Conservation (phyloP, 257 asterid genomes). For the Cordia subcordata region DNA sequence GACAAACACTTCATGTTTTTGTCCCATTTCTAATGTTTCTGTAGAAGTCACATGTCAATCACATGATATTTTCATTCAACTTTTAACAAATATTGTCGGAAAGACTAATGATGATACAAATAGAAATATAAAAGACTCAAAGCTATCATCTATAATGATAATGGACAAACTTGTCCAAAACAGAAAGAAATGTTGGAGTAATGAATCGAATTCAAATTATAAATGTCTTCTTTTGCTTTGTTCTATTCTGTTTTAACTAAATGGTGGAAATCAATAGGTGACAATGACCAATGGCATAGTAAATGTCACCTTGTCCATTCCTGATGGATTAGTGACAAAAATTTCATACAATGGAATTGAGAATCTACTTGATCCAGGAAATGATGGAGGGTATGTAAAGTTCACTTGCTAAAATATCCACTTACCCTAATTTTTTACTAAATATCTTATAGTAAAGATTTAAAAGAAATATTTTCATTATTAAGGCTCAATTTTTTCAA, state of each 20-base stretch:
- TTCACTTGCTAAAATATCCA: background rate
- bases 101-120: too few relatives aligned
- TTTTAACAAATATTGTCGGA: too few relatives aligned
- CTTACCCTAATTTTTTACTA: background rate
- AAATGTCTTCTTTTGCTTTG: background rate
- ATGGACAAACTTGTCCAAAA: too few relatives aligned
- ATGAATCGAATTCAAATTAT: too few relatives aligned
- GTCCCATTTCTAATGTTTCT: too few relatives aligned
- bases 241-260: background rate
- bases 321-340: background rate
- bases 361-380: background rate
- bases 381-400: conserved; percentile 1
- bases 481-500: too few relatives aligned
- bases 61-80: too few relatives aligned
- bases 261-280: background rate
- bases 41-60: too few relatives aligned
- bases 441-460: background rate
- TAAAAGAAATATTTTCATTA: background rate
- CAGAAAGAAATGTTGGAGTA: too few relatives aligned
- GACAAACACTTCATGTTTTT: too few relatives aligned
- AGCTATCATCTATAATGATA: too few relatives aligned
- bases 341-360: background rate
- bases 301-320: background rate
- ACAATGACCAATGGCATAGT: background rate
- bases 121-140: too few relatives aligned